Conservation (phyloP, 371 early-diverging fungal genomes). For the Zancudomyces culisetae region DNA sequence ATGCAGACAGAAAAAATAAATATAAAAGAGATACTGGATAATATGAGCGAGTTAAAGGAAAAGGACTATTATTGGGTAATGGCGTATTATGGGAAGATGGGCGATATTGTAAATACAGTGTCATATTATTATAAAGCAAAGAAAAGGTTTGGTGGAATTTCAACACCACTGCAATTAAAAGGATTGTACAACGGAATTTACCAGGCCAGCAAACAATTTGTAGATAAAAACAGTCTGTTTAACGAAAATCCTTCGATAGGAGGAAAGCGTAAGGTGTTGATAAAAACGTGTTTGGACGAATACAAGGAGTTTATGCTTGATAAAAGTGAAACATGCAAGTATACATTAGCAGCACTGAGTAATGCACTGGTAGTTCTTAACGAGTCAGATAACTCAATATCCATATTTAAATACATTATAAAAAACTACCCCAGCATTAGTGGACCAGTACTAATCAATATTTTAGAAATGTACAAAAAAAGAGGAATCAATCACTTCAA, state of each 20-base stretch:
- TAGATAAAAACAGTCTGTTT: background rate
- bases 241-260: background rate
- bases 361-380: background rate
- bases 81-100: background rate
- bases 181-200: background rate
- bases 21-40: background rate
- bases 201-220: background rate
- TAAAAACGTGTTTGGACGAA: background rate
- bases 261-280: background rate
- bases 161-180: background rate
- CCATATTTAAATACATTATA: too few species aligned
- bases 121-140: background rate
- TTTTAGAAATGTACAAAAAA: too few species aligned
- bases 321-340: background rate
- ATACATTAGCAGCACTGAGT: background rate
- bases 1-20: background rate
- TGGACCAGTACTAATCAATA: too few species aligned
- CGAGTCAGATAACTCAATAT: too few species aligned
- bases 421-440: too few species aligned
- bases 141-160: too few species aligned
- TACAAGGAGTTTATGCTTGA: background rate
- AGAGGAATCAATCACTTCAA: too few species aligned
- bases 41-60: background rate
- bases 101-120: background rate
- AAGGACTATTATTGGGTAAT: constrained; percentile 1